phyloP scores from a whole-genome alignment of 2,329 filamentous ascomycete genomes.

The Fusarium concolor region DNA sequence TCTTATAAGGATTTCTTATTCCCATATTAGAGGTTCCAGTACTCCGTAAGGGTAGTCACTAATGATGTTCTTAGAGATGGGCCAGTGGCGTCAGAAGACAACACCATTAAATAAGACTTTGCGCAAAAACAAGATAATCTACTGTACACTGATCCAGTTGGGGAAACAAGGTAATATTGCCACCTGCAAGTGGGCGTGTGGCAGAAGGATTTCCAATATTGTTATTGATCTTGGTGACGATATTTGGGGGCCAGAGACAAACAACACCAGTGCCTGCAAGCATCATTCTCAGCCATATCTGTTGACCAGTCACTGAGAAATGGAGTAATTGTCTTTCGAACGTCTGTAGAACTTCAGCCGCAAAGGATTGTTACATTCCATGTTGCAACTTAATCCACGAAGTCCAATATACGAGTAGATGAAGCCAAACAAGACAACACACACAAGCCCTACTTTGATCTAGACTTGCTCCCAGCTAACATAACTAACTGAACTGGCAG shows the following conservation, averaged over 20 bases:
- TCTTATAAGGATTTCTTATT: no score
- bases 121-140: no score
- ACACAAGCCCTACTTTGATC: neutral
- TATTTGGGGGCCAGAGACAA: neutral
- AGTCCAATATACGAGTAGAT: neutral
- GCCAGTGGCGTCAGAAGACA: no score
- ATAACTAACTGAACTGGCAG: neutral
- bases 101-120: no score
- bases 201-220: neutral
- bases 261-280: conserved; percentile 1
- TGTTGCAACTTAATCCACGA: neutral
- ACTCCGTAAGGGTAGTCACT: no score
- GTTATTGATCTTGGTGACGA: neutral
- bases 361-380: neutral
- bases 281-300: neutral
- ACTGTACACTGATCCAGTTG: neutral
- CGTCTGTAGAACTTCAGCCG: neutral
- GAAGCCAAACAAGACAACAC: no score
- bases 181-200: neutral
- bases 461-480: neutral
- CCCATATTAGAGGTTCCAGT: no score
- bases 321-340: neutral
- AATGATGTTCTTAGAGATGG: no score
- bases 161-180: neutral
- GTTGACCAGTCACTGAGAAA: neutral